These are phyloP conservation scores for Ambrosiella beaveri DNA, from an alignment of 2,329 filamentous ascomycete genomes.

Conservation along the genomic window DNA sequence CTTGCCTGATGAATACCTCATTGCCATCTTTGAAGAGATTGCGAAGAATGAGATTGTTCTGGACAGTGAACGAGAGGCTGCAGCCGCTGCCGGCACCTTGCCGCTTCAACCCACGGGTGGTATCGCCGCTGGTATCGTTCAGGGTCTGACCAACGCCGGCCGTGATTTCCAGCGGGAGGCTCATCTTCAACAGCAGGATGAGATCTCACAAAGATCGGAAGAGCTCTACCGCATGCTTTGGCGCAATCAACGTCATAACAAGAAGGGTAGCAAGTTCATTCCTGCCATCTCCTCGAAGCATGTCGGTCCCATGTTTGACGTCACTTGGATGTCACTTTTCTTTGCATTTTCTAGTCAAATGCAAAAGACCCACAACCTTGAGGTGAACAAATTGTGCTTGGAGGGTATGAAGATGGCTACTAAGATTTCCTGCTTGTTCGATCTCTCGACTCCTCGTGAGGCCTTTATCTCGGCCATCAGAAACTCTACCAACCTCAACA, in stretches of 20 bases:
- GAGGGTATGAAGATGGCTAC: slow-evolving; percentile 92
- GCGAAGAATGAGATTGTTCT: slow-evolving; percentile 81
- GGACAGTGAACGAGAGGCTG: slow-evolving; percentile 76
- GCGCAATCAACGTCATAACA: slow-evolving; percentile 69
- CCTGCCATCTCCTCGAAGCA: slow-evolving; percentile 87
- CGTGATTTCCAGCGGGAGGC: slow-evolving; percentile 84
- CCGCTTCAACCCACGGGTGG: slow-evolving; percentile 44
- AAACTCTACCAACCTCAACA: slow-evolving; percentile 90
- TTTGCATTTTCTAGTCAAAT: slow-evolving; percentile 85
- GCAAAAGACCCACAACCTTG: slow-evolving; percentile 82
- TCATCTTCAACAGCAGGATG: slow-evolving; percentile 85
- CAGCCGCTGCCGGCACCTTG: slow-evolving; percentile 55
- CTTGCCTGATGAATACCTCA: slow-evolving; percentile 80
- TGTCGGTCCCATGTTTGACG: slow-evolving; percentile 95
- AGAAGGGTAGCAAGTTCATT: slow-evolving; percentile 63
- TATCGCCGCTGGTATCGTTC: slow-evolving; percentile 66
- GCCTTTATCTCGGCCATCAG: slow-evolving; percentile 88
- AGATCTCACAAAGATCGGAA: slow-evolving; percentile 57
- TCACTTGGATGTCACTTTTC: slow-evolving; percentile 98
- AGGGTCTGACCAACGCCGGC: slow-evolving; percentile 80
- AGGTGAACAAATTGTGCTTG: slow-evolving; percentile 81
- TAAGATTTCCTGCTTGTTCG: slow-evolving; percentile 82
- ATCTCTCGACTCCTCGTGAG: slow-evolving; percentile 79
- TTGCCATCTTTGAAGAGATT: slow-evolving; percentile 85
- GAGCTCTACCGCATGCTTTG: slow-evolving; percentile 90